A percentile compares a stretch with the other conserved stretches of the same genome.
Conservation (phyloP, 1,139 yeast genomes). For the Blastobotrys proliferans region DNA sequence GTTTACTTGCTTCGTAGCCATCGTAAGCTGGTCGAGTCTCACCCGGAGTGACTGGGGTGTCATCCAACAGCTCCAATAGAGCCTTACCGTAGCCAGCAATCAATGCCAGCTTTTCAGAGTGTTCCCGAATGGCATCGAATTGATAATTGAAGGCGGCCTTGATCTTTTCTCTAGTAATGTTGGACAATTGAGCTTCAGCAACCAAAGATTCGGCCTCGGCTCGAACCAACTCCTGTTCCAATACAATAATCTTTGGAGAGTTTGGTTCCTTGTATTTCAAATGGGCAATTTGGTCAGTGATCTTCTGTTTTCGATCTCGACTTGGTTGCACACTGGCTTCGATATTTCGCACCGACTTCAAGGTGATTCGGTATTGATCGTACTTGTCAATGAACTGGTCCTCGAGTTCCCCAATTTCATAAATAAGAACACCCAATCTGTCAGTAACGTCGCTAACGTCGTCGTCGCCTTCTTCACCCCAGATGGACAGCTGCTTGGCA, state of each 20-base stretch:
- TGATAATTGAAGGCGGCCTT: slow-evolving; percentile 97
- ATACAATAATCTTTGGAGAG: slow-evolving; percentile 88
- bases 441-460: slow-evolving; percentile 97
- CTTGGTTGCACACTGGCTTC: slow-evolving; percentile 98
- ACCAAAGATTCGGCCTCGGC: slow-evolving; percentile 99
- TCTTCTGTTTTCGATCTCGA: slow-evolving; percentile 95
- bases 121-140: slow-evolving; percentile 94
- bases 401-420: slow-evolving; percentile 96
- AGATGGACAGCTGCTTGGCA: slow-evolving; percentile 89
- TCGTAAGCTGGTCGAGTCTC: slow-evolving; percentile 98
- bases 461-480: slow-evolving; percentile 99
- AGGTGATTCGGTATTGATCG: slow-evolving; percentile 94
- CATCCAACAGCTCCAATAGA: slow-evolving; percentile 89
- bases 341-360: slow-evolving; percentile 91
- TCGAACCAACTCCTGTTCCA: slow-evolving; percentile 97
- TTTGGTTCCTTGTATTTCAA: slow-evolving; percentile 97
- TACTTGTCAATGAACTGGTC: slow-evolving; percentile 97
- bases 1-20: slow-evolving; percentile 97
- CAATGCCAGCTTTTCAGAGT: slow-evolving; percentile 91
- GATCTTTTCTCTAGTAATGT: slow-evolving; percentile 95
- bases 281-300: slow-evolving; percentile 96
- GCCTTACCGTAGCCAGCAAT: slow-evolving; percentile 99
- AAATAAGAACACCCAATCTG: slow-evolving; percentile 90
- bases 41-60: slow-evolving; percentile 97
- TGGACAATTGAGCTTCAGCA: slow-evolving; percentile 97